phyloP scores from a whole-genome alignment of 2,329 filamentous ascomycete genomes.

The Colletotrichum falcatum region DNA sequence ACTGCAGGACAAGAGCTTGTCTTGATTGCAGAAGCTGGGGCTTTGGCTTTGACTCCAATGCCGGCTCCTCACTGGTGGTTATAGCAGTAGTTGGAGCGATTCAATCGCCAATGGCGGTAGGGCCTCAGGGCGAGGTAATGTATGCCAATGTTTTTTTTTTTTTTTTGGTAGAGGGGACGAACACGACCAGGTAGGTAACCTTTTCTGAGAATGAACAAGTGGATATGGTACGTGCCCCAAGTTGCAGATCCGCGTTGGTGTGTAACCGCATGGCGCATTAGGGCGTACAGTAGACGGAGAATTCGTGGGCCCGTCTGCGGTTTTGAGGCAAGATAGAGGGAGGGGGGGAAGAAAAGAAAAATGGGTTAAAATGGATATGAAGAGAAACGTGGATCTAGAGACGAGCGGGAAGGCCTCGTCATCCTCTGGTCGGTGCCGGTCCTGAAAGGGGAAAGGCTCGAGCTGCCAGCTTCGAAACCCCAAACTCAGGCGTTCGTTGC shows the following conservation, averaged over 20 bases:
- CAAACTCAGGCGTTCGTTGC: constrained; percentile 38
- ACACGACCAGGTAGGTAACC: constrained; percentile 17
- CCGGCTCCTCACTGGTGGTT: background rate
- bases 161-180: background rate
- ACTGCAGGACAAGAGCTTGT: constrained; percentile 7
- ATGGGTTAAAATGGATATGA: background rate
- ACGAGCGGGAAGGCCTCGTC: constrained; percentile 33
- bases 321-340: constrained; percentile 25
- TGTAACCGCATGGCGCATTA: constrained; percentile 23
- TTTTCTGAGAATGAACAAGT: constrained; percentile 3
- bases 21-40: background rate
- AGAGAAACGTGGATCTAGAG: constrained; percentile 4
- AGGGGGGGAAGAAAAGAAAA: too few species aligned
- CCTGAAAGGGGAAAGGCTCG: constrained; percentile 36
- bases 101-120: constrained; percentile 1
- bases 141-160: constrained; percentile 2
- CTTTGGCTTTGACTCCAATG: background rate
- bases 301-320: constrained; percentile 19
- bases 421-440: constrained; percentile 31
- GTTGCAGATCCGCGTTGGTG: background rate
- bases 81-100: background rate
- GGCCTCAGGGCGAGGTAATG: constrained; percentile 12
- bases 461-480: constrained; percentile 40
- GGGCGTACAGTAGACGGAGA: constrained; percentile 17
- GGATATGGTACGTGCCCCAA: constrained; percentile 17